Base-by-base conservation (phyloP, 169 alveolate genomes). In the Plasmodium gallinaceum region DNA sequence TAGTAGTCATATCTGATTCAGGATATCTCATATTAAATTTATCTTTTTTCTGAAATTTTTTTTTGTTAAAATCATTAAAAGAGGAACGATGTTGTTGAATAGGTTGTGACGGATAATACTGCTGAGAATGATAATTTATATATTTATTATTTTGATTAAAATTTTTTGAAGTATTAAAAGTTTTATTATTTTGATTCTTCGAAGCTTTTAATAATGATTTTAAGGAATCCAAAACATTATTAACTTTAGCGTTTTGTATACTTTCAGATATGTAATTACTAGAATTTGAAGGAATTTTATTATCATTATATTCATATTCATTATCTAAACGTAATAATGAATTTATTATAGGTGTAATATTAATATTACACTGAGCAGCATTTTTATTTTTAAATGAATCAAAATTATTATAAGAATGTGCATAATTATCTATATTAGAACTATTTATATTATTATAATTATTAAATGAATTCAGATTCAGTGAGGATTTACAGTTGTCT, bases 181-280 rank as follows among this genome's bases (percentile, higher is more conserved):
- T 46, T 18, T 22, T 43, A 20, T 22, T 61, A 10, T 64, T 10
- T n/a, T 72, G 76, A 24, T 68, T 80, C 61, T 58, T 52, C 14
- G 90, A 80, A 7, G 90, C 90, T 46, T 65, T 80, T 24, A 80
- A 32, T 8, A 80, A 71, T 7, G 90, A 80, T 48, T 80, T 80
- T 26, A 80, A 60, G 20, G 90, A 80, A 18, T 80, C 90, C n/a
- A 80, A 32, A 8, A 80, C 90, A 24, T 80, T 80, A 24, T 57
- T 80, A 14, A 80, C 90, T 61, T 80, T 80, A 6, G 90, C 90
- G 26, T 80, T 80, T 54, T 80, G 76, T 66, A 80, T 80, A 16
- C 58, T 68, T 60, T 80, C 85, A 2, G 66, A 45, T 54, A 80
- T 80, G 26, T 61, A 68, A 46, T 80, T 37, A 2, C 43, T 74